Conservation (phyloP, 2,329 filamentous ascomycete species). For the Pestalotiopsis sp. region DNA sequence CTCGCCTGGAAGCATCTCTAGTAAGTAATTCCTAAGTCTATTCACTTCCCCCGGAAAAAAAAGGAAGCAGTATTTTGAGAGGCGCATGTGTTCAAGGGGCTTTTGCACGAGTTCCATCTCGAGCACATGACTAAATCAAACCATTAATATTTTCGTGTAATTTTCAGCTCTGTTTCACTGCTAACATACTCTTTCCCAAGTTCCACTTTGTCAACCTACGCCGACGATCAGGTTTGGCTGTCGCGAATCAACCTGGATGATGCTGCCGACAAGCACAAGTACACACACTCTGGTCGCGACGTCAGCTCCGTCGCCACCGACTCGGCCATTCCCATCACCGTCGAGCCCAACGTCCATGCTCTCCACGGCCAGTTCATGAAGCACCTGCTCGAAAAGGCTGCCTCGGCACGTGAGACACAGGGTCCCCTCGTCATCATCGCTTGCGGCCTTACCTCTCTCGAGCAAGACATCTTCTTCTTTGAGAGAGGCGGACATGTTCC, state of each 20-base stretch:
- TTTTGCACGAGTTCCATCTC: background rate
- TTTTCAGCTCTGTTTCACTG: background rate
- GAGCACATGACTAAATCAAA: background rate
- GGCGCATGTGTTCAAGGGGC: background rate
- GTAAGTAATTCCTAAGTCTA: background rate
- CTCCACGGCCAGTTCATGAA: constrained; percentile 24
- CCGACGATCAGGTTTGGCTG: constrained; percentile 28
- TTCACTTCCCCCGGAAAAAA: background rate
- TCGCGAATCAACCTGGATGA: constrained; percentile 24
- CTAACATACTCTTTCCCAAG: constrained; percentile 10
- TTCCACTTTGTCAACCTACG: constrained; percentile 16
- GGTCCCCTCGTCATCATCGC: constrained; percentile 28
- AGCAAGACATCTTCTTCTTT: constrained; percentile 32
- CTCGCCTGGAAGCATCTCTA: constrained; percentile 30
- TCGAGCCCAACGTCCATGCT: constrained; percentile 20
- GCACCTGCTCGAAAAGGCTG: constrained; percentile 19
- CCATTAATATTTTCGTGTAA: background rate
- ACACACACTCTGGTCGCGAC: constrained; percentile 21
- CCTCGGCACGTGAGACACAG: constrained; percentile 10
- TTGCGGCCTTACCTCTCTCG: constrained; percentile 28
- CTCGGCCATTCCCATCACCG: constrained; percentile 3
- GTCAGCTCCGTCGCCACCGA: constrained; percentile 21
- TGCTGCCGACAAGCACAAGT: constrained; percentile 24
- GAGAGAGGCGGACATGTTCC: constrained; percentile 13
- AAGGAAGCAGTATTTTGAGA: background rate